phyloP scores from a whole-genome alignment of 805 yeast genomes.

The Wickerhamiella bombiphila region DNA sequence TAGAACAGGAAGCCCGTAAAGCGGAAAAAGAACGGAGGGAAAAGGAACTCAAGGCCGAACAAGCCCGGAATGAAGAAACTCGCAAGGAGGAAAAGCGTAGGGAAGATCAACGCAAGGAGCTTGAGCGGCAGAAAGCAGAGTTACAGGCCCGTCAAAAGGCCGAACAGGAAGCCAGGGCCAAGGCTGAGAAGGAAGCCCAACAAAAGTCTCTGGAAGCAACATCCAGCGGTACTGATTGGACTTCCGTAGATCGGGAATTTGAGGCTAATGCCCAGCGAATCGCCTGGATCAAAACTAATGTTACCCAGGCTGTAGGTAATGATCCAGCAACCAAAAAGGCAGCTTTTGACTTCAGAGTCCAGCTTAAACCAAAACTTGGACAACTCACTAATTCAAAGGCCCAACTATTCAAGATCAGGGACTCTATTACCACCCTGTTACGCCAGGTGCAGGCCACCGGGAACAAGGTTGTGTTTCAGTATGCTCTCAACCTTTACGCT shows the following conservation, averaged over 20 bases:
- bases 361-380: conserved; percentile 79
- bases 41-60: not conserved
- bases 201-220: conserved; percentile 3
- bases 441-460: conserved; percentile 30
- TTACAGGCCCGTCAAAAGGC: not conserved
- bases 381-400: conserved; percentile 61
- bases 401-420: conserved; percentile 35
- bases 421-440: conserved; percentile 39
- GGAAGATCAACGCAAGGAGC: not conserved
- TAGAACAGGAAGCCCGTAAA: not conserved
- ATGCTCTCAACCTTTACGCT: conserved; percentile 71
- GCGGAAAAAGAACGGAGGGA: not conserved
- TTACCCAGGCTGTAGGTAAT: conserved; percentile 41
- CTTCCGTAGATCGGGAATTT: conserved; percentile 20
- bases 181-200: conserved; percentile 2
- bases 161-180: conserved; percentile 3
- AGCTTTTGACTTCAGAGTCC: conserved; percentile 50
- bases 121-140: conserved; percentile 1
- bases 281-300: conserved; percentile 39
- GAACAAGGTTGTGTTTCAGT: conserved; percentile 39
- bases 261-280: conserved; percentile 21
- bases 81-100: not conserved
- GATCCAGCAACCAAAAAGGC: conserved; percentile 39
- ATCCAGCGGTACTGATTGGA: conserved; percentile 16
- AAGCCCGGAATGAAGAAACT: not conserved